Evolutionary conservation across 768 basidiomycete species (phyloP).

Genomic region (Suillus sp.): DNA sequence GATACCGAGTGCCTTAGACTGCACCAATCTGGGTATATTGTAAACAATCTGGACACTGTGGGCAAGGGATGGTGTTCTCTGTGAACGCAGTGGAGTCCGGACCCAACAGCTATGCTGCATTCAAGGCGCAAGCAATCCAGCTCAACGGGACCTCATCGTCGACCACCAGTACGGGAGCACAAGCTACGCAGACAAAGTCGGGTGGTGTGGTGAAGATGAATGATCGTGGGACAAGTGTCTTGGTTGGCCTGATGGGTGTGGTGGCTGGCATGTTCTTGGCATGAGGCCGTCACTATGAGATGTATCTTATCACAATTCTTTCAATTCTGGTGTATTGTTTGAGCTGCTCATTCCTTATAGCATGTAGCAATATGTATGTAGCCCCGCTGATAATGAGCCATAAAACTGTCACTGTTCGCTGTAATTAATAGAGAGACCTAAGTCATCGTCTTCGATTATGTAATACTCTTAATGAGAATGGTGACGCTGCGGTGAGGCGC

Average conservation of each 20-base stretch:
- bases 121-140: slow-evolving; percentile 47
- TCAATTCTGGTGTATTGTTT: not conserved
- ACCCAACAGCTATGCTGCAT: slow-evolving; percentile 56
- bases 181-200: slow-evolving; percentile 21
- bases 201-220: slow-evolving; percentile 17
- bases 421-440: not conserved
- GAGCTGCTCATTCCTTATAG: not conserved
- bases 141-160: slow-evolving; percentile 35
- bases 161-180: slow-evolving; percentile 19
- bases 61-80: slow-evolving; percentile 61
- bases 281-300: not conserved
- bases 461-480: not conserved
- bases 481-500: not conserved
- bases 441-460: not conserved
- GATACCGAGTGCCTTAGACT: slow-evolving; percentile 35
- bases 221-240: slow-evolving; percentile 28
- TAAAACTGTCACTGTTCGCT: not conserved
- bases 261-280: slow-evolving; percentile 27
- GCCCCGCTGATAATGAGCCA: not conserved
- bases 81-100: slow-evolving; percentile 53
- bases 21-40: slow-evolving; percentile 60
- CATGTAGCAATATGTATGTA: not conserved
- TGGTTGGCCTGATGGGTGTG: slow-evolving; percentile 25
- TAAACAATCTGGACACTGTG: slow-evolving; percentile 52
- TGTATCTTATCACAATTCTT: not conserved